Percentiles rank a stretch among this genome's conserved stretches.
Conservation (phyloP, 441 rosid species). For the Capsella rubella region DNA sequence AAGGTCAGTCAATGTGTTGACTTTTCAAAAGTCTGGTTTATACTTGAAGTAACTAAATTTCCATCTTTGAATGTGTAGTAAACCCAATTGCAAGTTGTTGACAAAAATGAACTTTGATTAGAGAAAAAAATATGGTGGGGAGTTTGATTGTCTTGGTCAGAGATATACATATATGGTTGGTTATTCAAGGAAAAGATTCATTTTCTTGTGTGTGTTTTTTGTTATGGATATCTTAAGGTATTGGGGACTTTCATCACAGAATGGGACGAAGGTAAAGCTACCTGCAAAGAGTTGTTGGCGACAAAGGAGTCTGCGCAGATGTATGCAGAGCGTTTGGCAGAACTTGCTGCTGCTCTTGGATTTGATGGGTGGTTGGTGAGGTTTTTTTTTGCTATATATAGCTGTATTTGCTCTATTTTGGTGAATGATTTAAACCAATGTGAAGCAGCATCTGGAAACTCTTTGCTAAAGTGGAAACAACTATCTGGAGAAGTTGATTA, state of each 20-base stretch:
- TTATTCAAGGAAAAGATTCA: slow-evolving; percentile 2
- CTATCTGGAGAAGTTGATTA: no score
- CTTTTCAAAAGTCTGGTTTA: neutral
- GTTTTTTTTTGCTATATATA: slow-evolving; percentile 3
- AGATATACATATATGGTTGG: slow-evolving; percentile 17
- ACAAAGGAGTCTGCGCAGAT: slow-evolving; percentile 72
- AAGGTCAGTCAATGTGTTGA: slow-evolving; percentile 51
- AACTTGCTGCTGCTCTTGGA: slow-evolving; percentile 73
- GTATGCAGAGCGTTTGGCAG: slow-evolving; percentile 77
- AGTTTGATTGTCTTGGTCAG: neutral
- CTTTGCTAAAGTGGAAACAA: no score
- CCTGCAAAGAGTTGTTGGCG: slow-evolving; percentile 61
- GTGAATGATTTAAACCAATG: slow-evolving; percentile 2
- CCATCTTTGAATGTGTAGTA: neutral
- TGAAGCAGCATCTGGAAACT: neutral
- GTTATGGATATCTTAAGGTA: slow-evolving; percentile 55
- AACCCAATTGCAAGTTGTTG: neutral
- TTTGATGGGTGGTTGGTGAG: slow-evolving; percentile 94
- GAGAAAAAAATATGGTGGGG: neutral
- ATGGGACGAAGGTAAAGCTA: slow-evolving; percentile 69
- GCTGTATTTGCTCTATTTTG: neutral
- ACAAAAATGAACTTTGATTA: neutral
- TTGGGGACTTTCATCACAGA: slow-evolving; percentile 90
- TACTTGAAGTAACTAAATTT: neutral
- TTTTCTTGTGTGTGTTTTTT: slow-evolving; percentile 29